A percentile compares a stretch with the other conserved stretches of the same genome.
Conservation (phyloP, 1,139 yeast genomes). For the Taiozyma sp. region DNA sequence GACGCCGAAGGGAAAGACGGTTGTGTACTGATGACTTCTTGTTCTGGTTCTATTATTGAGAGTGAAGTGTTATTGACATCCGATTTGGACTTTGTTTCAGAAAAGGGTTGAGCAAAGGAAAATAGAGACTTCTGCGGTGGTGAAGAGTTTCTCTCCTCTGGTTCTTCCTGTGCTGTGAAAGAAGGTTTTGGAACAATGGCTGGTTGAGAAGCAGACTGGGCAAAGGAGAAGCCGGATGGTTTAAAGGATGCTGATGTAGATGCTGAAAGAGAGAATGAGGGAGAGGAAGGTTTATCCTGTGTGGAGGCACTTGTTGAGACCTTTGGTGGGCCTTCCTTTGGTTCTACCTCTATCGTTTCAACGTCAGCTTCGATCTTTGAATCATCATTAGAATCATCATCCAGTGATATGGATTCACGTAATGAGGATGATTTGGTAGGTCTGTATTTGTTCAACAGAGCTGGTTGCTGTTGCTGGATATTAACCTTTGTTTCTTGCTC, state of each 20-base stretch:
- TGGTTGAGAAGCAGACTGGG: constrained; percentile 3
- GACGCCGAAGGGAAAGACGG: not conserved
- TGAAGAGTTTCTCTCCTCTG: not conserved
- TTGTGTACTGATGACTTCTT: not conserved
- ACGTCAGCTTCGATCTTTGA: constrained; percentile 6
- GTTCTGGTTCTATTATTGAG: not conserved
- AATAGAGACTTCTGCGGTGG: not conserved
- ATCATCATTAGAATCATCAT: constrained; percentile 8
- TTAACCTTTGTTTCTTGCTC: not conserved
- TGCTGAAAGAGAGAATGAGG: not conserved
- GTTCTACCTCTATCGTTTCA: constrained; percentile 5
- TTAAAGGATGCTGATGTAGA: not conserved
- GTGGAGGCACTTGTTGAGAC: not conserved
- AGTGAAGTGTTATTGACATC: not conserved
- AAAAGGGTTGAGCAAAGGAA: not conserved
- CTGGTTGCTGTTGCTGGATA: not conserved
- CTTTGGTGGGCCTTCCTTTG: constrained; percentile 1
- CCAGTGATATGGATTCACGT: constrained; percentile 25
- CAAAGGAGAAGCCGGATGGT: not conserved
- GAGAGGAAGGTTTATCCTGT: not conserved
- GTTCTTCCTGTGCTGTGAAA: not conserved
- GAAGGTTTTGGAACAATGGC: not conserved
- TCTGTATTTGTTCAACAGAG: constrained; percentile 23
- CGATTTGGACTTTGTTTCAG: not conserved
- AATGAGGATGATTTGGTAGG: constrained; percentile 32